Evolutionary conservation across 306 rosid species (phyloP).

Genomic region (Crotalaria pallida): DNA sequence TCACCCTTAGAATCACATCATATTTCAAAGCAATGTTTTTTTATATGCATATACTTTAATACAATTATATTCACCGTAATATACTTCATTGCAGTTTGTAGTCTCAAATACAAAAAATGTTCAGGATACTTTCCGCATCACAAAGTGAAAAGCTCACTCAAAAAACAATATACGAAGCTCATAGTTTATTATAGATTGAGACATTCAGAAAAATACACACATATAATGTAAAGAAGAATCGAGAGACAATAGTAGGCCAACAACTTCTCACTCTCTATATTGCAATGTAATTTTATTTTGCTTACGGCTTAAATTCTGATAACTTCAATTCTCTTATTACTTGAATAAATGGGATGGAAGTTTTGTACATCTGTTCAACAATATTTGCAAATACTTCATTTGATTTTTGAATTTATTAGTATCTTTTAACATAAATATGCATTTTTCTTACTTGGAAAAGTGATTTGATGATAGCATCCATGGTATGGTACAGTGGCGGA

Average conservation of each 20-base stretch:
- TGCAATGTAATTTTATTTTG: neutral
- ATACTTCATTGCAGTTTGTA: slow-evolving; percentile 49
- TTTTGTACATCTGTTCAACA: neutral
- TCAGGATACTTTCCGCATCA: slow-evolving; percentile 58
- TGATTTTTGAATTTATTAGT: neutral
- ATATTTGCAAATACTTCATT: neutral
- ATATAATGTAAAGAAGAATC: neutral
- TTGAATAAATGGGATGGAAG: neutral
- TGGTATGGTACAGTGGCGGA: too few relatives aligned
- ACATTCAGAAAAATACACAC: neutral
- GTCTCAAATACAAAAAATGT: slow-evolving; percentile 38
- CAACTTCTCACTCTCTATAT: neutral
- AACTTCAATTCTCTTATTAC: neutral
- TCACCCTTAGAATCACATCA: too few relatives aligned
- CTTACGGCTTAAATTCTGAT: neutral
- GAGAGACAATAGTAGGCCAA: neutral
- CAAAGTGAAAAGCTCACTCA: slow-evolving; percentile 25
- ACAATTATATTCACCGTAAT: neutral
- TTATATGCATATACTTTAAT: neutral
- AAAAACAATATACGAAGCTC: neutral
- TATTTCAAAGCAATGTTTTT: too few relatives aligned
- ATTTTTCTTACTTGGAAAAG: neutral
- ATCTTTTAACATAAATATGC: neutral
- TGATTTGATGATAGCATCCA: neutral
- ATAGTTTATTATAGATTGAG: neutral